Percentiles rank a stretch among this genome's conserved stretches.
phyloP scores from a whole-genome alignment of 306 rosid species.

The Prunus campanulata region DNA sequence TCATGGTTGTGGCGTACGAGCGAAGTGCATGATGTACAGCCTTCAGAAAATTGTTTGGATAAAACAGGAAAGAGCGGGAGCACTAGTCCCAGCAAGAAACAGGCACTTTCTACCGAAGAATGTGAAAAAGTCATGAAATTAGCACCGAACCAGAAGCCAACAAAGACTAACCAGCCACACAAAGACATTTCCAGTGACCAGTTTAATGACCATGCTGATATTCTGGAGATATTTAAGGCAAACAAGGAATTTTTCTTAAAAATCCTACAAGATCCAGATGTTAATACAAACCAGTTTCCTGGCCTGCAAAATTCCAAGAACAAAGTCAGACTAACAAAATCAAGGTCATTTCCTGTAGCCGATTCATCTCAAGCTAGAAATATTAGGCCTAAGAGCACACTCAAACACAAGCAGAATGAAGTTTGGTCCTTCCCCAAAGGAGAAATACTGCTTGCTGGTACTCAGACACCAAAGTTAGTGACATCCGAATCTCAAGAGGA shows the following conservation, averaged over 20 bases:
- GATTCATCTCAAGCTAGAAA: slow-evolving; percentile 29
- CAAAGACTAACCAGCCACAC: slow-evolving; percentile 21
- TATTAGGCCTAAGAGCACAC: slow-evolving; percentile 40
- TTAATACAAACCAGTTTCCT: slow-evolving; percentile 22
- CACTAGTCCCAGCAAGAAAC: slow-evolving; percentile 6
- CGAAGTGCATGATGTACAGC: slow-evolving; percentile 28
- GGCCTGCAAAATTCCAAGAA: slow-evolving; percentile 36
- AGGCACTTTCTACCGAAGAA: slow-evolving; percentile 27
- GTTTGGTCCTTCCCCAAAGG: slow-evolving; percentile 46
- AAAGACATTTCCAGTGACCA: slow-evolving; percentile 27
- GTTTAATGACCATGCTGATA: slow-evolving; percentile 43
- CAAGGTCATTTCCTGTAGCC: slow-evolving; percentile 69
- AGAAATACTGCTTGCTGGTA: slow-evolving; percentile 29
- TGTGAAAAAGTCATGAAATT: slow-evolving; percentile 25
- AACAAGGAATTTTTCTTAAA: slow-evolving; percentile 70
- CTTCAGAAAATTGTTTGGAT: slow-evolving; percentile 24
- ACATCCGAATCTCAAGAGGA: slow-evolving; percentile 36
- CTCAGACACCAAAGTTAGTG: slow-evolving; percentile 28
- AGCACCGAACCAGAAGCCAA: slow-evolving; percentile 11
- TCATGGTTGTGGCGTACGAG: slow-evolving; percentile 28
- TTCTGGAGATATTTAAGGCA: slow-evolving; percentile 45
- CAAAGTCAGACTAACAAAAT: slow-evolving; percentile 53
- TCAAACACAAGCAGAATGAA: slow-evolving; percentile 72
- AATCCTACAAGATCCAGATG: slow-evolving; percentile 44
- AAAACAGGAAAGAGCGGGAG: not conserved